Conservation (phyloP, 345 rosid genomes). For the Bretschneidera sinensis region DNA sequence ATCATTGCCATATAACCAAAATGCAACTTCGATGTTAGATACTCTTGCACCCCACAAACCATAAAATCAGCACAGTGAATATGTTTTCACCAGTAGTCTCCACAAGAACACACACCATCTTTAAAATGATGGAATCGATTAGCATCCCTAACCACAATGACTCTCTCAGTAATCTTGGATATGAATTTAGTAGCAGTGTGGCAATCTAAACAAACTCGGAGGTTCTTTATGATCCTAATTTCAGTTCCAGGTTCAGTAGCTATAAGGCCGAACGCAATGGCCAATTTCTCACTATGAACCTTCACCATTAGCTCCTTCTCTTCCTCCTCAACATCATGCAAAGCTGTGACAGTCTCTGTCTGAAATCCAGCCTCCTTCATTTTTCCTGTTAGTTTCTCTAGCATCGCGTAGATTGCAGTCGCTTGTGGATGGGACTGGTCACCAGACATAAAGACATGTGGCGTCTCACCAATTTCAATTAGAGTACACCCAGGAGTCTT, state of each 20-base stretch:
- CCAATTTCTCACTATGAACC: conserved; percentile 79
- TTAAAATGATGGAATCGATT: conserved; percentile 79
- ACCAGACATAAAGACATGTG: conserved; percentile 69
- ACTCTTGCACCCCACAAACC: no score
- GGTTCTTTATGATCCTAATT: conserved; percentile 70
- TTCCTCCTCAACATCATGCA: conserved; percentile 88
- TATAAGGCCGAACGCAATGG: conserved; percentile 78
- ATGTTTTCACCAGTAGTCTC: conserved; percentile 65
- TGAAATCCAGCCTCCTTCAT: conserved; percentile 74
- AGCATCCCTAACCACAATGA: conserved; percentile 73
- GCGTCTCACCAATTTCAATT: conserved; percentile 58
- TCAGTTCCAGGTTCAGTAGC: conserved; percentile 61
- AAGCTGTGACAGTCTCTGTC: conserved; percentile 50
- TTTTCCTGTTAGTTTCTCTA: conserved; percentile 55
- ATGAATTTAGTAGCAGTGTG: conserved; percentile 67
- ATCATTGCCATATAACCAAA: no score
- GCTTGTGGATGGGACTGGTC: conserved; percentile 65
- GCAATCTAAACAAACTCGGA: conserved; percentile 75
- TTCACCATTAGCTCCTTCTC: conserved; percentile 69
- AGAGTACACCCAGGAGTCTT: conserved; percentile 80
- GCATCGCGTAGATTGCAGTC: conserved; percentile 52
- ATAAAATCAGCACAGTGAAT: no score
- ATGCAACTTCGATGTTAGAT: no score
- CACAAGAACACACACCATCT: conserved; percentile 74
- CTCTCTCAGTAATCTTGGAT: conserved; percentile 64